Conservation (phyloP, 768 basidiomycete species). For the Pilatotrama ljubarskyi region DNA sequence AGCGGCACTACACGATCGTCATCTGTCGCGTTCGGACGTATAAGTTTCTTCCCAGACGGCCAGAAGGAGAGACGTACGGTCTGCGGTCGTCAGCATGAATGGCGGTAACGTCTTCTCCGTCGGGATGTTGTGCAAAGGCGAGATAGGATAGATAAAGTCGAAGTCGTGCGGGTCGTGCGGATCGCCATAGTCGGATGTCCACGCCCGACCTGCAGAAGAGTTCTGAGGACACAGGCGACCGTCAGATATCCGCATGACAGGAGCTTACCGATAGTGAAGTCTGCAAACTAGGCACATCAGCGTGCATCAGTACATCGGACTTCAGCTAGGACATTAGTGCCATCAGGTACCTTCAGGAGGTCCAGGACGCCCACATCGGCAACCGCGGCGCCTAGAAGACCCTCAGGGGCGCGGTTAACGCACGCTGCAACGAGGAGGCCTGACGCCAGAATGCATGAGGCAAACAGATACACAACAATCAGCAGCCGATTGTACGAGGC, state of each 20-base stretch:
- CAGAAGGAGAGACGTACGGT: conserved; percentile 51
- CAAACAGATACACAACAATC: conserved; percentile 6
- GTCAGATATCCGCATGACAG: background rate
- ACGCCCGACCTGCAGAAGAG: conserved; percentile 55
- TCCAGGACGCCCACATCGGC: conserved; percentile 85
- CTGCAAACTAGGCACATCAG: conserved; percentile 51
- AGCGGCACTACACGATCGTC: conserved; percentile 87
- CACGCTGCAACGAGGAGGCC: conserved; percentile 86
- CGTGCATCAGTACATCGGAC: conserved; percentile 1
- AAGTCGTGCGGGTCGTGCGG: conserved; percentile 76
- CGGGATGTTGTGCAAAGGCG: conserved; percentile 80
- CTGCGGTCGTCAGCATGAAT: conserved; percentile 76
- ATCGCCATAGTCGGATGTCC: conserved; percentile 80
- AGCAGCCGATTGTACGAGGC: background rate
- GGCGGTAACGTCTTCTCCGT: conserved; percentile 62
- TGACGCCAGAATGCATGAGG: conserved; percentile 27
- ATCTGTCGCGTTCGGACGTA: conserved; percentile 41
- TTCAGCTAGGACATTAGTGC: background rate
- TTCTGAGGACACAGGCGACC: background rate
- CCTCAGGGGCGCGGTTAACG: conserved; percentile 75
- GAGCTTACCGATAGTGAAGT: conserved; percentile 71
- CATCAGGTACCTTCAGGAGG: conserved; percentile 60
- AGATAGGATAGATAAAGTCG: conserved; percentile 80
- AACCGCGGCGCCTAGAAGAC: conserved; percentile 73
- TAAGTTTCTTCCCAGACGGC: background rate